A percentile compares a stretch with the other conserved stretches of the same genome.
These are phyloP conservation scores for Prototheca cutis DNA, from an alignment of 163 green algal genomes.

Conservation along the genomic window DNA sequence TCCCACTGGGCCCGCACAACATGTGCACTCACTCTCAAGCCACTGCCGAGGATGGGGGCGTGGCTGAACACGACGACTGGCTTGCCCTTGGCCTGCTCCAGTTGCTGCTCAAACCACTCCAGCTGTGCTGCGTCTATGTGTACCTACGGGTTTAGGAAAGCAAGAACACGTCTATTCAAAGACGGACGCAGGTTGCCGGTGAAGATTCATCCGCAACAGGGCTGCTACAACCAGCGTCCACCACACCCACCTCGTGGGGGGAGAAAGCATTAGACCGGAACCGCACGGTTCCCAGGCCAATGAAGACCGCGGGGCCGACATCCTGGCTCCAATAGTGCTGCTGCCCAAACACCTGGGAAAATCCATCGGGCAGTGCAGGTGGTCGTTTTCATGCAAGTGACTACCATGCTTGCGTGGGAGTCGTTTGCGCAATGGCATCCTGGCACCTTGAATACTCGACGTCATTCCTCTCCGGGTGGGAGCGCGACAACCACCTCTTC, in stretches of 20 bases:
- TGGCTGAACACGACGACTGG: constrained; percentile 68
- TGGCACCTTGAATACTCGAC: too few relatives aligned
- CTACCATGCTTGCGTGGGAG: too few relatives aligned
- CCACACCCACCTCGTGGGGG: constrained; percentile 20
- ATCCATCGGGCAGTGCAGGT: too few relatives aligned
- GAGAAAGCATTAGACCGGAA: constrained; percentile 47
- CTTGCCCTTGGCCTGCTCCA: constrained; percentile 20
- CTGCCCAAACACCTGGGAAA: constrained; percentile 36
- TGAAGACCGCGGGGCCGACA: constrained; percentile 38
- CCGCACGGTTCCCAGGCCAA: constrained; percentile 61
- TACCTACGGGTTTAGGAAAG: too few relatives aligned
- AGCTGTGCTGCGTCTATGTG: constrained; percentile 68
- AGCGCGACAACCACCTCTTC: neutral
- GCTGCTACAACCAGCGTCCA: neutral
- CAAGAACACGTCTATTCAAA: too few relatives aligned
- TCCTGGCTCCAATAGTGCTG: constrained; percentile 40
- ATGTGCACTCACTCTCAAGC: constrained; percentile 50
- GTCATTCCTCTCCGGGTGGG: too few relatives aligned
- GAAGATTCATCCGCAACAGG: too few relatives aligned
- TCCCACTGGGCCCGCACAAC: too few relatives aligned
- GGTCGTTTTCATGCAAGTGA: too few relatives aligned
- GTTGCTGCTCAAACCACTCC: constrained; percentile 44
- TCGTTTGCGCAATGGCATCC: too few relatives aligned
- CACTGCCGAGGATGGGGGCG: constrained; percentile 60
- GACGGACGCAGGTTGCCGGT: too few relatives aligned